Conservation (phyloP, 2,329 filamentous ascomycete species). For the Apiospora aurea region DNA sequence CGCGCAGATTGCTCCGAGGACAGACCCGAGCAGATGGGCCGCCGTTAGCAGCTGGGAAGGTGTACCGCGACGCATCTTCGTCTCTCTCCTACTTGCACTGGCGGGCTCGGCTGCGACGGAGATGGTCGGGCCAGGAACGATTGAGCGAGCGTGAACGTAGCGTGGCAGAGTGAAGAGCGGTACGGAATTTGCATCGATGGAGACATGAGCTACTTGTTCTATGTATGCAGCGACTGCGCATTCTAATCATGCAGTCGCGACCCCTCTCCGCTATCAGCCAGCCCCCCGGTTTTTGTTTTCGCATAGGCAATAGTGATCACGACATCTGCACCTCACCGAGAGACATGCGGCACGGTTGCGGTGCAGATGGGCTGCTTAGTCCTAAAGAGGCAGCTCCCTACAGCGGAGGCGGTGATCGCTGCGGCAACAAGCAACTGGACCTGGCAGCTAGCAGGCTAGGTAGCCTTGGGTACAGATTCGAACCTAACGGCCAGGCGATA, state of each 20-base stretch:
- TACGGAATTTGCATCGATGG: not conserved
- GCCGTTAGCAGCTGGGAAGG: not conserved
- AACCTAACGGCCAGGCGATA: not conserved
- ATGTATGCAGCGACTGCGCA: not conserved
- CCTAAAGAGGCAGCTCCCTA: not conserved
- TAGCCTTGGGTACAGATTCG: too few species aligned
- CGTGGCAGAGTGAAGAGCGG: not conserved
- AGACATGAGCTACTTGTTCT: not conserved
- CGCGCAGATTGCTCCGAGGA: not conserved
- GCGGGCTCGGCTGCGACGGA: not conserved
- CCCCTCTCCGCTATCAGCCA: slow-evolving; percentile 8
- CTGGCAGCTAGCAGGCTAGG: not conserved
- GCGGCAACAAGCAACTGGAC: not conserved
- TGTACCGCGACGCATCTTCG: not conserved
- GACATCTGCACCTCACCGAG: not conserved
- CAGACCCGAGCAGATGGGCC: not conserved
- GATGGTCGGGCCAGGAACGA: not conserved
- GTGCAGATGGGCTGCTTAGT: not conserved
- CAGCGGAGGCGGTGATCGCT: not conserved
- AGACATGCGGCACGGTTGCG: not conserved
- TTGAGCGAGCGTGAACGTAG: too few species aligned
- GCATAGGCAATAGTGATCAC: not conserved
- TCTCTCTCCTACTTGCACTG: not conserved
- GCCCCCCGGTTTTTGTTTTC: not conserved
- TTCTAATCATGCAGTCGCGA: not conserved